phyloP scores from a whole-genome alignment of 2,329 filamentous ascomycete species.

The Colletotrichum tofieldiae region DNA sequence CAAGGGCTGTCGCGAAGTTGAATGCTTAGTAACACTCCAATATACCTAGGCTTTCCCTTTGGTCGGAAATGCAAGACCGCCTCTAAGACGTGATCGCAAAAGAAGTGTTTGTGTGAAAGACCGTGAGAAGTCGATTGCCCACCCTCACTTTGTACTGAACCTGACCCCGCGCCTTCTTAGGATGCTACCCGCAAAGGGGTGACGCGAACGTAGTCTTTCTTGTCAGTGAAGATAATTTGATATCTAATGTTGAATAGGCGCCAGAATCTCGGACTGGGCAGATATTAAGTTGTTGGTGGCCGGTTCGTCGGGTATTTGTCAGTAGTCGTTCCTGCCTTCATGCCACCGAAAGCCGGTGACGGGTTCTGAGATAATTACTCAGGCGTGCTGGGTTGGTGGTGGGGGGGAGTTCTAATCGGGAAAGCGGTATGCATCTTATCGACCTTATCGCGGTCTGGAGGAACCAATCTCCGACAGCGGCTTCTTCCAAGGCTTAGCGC shows the following conservation, averaged over 20 bases:
- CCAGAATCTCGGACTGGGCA: too few relatives aligned
- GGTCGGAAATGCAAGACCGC: background rate
- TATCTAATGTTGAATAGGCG: background rate
- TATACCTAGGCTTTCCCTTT: too few relatives aligned
- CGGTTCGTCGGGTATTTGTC: slow-evolving; percentile 4
- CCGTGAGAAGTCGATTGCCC: slow-evolving; percentile 1
- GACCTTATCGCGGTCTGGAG: slow-evolving; percentile 36
- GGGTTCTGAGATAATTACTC: slow-evolving; percentile 41
- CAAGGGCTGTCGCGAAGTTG: background rate
- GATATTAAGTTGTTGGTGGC: background rate
- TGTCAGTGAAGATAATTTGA: background rate
- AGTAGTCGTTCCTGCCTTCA: slow-evolving; percentile 16
- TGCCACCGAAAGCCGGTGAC: slow-evolving; percentile 23
- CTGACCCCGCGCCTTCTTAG: slow-evolving; percentile 25
- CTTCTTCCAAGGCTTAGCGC: slow-evolving; percentile 7
- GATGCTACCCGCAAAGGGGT: background rate
- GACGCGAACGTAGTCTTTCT: background rate
- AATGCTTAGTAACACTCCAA: background rate
- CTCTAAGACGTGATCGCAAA: background rate
- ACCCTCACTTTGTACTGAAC: background rate
- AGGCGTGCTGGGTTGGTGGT: slow-evolving; percentile 23
- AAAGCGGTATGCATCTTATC: slow-evolving; percentile 36
- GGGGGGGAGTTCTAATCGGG: slow-evolving; percentile 28
- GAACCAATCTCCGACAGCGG: slow-evolving; percentile 28
- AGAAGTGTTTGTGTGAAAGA: background rate